phyloP scores from a whole-genome alignment of 192 early-diverging fungal species.

The Entomortierella beljakovae region DNA sequence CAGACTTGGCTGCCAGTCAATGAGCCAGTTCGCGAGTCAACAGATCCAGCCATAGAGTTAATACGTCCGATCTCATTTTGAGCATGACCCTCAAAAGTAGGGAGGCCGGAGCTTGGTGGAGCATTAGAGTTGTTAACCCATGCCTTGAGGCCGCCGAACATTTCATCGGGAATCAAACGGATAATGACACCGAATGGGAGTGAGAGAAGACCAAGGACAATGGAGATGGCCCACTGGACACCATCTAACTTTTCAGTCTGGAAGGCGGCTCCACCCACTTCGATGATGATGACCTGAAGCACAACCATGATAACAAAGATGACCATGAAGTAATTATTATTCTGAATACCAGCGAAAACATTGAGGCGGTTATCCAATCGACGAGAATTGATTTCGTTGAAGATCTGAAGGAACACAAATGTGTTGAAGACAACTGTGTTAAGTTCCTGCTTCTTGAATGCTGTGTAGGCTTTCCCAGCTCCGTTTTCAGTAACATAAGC shows the following conservation, averaged over 20 bases:
- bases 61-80: slow-evolving; percentile 17
- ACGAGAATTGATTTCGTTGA: slow-evolving; percentile 91
- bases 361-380: slow-evolving; percentile 82
- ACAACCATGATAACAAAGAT: slow-evolving; percentile 83
- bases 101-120: slow-evolving; percentile 10
- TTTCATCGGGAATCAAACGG: slow-evolving; percentile 81
- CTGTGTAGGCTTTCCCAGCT: not conserved
- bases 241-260: slow-evolving; percentile 72
- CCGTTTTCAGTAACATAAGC: slow-evolving; percentile 4
- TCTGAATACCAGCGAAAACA: slow-evolving; percentile 81
- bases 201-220: slow-evolving; percentile 80
- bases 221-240: slow-evolving; percentile 84
- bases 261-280: slow-evolving; percentile 91
- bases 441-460: slow-evolving; percentile 59
- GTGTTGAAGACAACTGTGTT: slow-evolving; percentile 90
- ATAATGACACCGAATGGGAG: slow-evolving; percentile 86
- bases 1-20: slow-evolving; percentile 54
- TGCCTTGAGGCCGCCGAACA: slow-evolving; percentile 49
- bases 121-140: slow-evolving; percentile 31
- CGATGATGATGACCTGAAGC: slow-evolving; percentile 87
- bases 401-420: slow-evolving; percentile 91
- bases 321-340: slow-evolving; percentile 82
- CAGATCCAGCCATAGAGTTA: slow-evolving; percentile 41
- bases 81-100: slow-evolving; percentile 38
- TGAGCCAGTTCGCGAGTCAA: slow-evolving; percentile 36